These are phyloP conservation scores for Periconia digitata DNA, from an alignment of 2,329 filamentous ascomycete genomes.

Conservation along the genomic window DNA sequence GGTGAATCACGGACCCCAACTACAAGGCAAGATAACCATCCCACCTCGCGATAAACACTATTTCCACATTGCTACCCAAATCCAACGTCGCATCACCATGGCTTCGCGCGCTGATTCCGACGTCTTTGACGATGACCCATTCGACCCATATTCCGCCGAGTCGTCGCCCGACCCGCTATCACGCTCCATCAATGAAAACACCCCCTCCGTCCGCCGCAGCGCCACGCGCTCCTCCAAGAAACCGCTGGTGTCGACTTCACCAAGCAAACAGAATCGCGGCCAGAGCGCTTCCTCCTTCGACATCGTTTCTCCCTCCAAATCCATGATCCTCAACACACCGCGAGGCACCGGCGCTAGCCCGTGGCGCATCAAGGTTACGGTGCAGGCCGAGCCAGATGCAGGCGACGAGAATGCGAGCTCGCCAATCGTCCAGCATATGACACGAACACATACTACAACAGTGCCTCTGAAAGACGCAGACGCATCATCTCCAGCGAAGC, in stretches of 20 bases:
- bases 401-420: slow-evolving; percentile 36
- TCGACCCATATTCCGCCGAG: slow-evolving; percentile 25
- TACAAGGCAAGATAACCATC: not conserved
- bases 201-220: slow-evolving; percentile 19
- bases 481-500: slow-evolving; percentile 40
- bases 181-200: slow-evolving; percentile 31
- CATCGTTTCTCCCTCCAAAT: slow-evolving; percentile 46
- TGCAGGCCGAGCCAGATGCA: slow-evolving; percentile 48
- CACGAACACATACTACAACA: slow-evolving; percentile 40
- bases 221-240: slow-evolving; percentile 20
- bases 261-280: slow-evolving; percentile 29
- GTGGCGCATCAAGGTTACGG: slow-evolving; percentile 54
- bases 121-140: slow-evolving; percentile 18
- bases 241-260: slow-evolving; percentile 31
- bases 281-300: slow-evolving; percentile 21
- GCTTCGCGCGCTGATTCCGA: slow-evolving; percentile 22
- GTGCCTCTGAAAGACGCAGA: slow-evolving; percentile 46
- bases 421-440: slow-evolving; percentile 29
- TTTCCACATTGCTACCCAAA: slow-evolving; percentile 16
- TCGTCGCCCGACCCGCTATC: slow-evolving; percentile 43
- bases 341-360: slow-evolving; percentile 44
- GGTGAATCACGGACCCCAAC: slow-evolving; percentile 1
- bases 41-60: slow-evolving; percentile 1
- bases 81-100: slow-evolving; percentile 18
- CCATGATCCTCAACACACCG: slow-evolving; percentile 48